phyloP scores from a whole-genome alignment of 495 filamentous ascomycete genomes.

The Bryoglossum gracile region DNA sequence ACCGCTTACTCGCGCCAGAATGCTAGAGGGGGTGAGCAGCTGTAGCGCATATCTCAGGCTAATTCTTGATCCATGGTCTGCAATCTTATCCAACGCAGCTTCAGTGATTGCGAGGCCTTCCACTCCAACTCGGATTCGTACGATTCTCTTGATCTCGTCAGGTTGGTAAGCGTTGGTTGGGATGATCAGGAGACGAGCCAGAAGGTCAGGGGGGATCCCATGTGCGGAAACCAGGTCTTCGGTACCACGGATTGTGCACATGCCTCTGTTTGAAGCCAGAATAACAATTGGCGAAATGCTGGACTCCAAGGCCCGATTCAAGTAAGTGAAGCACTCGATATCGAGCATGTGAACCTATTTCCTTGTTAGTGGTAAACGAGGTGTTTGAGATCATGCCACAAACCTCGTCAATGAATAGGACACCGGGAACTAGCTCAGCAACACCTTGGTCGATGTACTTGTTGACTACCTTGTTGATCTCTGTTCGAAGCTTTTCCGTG shows the following conservation, averaged over 20 bases:
- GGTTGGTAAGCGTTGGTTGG: constrained; percentile 80
- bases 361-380: constrained; percentile 1
- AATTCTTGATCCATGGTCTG: constrained; percentile 76
- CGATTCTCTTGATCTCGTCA: constrained; percentile 84
- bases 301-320: constrained; percentile 92
- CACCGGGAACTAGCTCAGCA: constrained; percentile 94
- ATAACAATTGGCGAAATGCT: constrained; percentile 93
- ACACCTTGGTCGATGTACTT: constrained; percentile 97
- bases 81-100: constrained; percentile 74
- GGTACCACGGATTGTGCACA: constrained; percentile 80
- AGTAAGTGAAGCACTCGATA: constrained; percentile 96
- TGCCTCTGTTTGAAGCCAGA: constrained; percentile 91
- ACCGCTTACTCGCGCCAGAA: constrained; percentile 55
- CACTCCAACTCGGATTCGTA: constrained; percentile 70
- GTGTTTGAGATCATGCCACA: constrained; percentile 20
- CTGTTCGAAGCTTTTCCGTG: constrained; percentile 86
- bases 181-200: constrained; percentile 89
- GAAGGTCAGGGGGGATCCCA: constrained; percentile 86
- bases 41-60: constrained; percentile 90
- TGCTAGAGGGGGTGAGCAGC: constrained; percentile 77
- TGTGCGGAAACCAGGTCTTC: constrained; percentile 80
- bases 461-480: constrained; percentile 98
- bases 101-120: constrained; percentile 77
- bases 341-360: constrained; percentile 94
- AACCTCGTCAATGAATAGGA: constrained; percentile 98